Conservation (phyloP, 2,329 filamentous ascomycete genomes). For the Fusarium sp. region DNA sequence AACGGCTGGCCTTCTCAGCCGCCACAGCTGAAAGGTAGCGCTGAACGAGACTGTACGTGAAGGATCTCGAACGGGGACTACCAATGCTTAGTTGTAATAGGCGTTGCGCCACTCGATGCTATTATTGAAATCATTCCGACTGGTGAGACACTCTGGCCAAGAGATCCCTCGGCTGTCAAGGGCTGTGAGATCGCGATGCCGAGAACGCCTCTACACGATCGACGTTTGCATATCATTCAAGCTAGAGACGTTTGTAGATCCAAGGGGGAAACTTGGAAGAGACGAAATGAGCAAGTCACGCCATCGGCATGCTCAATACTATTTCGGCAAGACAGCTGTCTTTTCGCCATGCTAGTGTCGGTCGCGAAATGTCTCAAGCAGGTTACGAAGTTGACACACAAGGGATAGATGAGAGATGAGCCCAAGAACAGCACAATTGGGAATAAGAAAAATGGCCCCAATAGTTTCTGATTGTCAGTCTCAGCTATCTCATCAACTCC, state of each 20-base stretch:
- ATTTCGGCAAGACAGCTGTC: conserved; percentile 14
- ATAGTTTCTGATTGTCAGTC: conserved; percentile 11
- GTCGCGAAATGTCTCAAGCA: conserved; percentile 31
- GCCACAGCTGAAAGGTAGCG: conserved; percentile 33
- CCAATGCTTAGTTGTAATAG: conserved; percentile 8
- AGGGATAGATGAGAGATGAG: conserved; percentile 29
- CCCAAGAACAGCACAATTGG: conserved; percentile 10
- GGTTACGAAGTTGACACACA: conserved; percentile 30
- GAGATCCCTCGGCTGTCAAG: not conserved
- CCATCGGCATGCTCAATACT: conserved; percentile 12
- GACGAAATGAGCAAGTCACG: conserved; percentile 20
- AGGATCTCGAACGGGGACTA: conserved; percentile 12
- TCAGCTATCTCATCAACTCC: conserved; percentile 9
- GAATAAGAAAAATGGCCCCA: conserved; percentile 15
- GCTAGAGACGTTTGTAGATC: not conserved
- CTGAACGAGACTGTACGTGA: conserved; percentile 1
- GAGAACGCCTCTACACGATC: conserved; percentile 6
- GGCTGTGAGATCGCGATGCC: conserved; percentile 21
- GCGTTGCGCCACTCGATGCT: conserved; percentile 21
- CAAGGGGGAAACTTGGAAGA: conserved; percentile 12
- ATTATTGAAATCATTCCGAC: conserved; percentile 19
- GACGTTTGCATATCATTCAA: conserved; percentile 9
- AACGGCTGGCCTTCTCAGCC: conserved; percentile 21
- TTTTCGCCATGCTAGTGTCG: conserved; percentile 5
- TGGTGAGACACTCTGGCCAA: conserved; percentile 14